Base-by-base conservation (phyloP, 306 rosid genomes). In the Prunus mongolica region DNA sequence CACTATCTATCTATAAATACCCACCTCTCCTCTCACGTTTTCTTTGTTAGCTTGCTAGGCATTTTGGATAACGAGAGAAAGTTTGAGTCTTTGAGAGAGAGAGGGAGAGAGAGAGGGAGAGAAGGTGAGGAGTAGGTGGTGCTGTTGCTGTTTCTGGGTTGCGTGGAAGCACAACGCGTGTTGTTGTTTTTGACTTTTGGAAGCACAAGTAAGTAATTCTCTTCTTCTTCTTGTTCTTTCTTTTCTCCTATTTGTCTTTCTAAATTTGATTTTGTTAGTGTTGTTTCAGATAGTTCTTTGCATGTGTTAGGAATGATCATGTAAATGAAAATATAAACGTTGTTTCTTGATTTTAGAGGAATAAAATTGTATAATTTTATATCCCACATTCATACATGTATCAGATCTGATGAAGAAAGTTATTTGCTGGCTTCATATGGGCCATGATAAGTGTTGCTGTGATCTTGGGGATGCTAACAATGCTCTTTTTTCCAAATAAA, bases 381-480 rank as follows among this genome's bases (percentile, higher is more conserved):
- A 41, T 68, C 41, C 54, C 66, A 67, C 57, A 50, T 73, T 6
- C 69, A 1, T 73, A 12, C 47, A 63, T 80, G 65, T 49, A 25
- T 64, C 85, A 85, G 90, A 88, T 88, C 91, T 88, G 82, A 78
- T 27, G n/a, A 54, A 63, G 79, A 72, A 76, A 45, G 11, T 78
- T 63, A 30, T 54, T 62, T 34, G 45, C 54, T 69, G 69, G 62
- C 67, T 72, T 57, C 54, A 28, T 51, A 69, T 71, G 38, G 47
- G 12, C 20, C 62, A 20, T 56, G 62, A 9, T 73, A 50, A 62
- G 16, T 78, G 22, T 70, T 52, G 45, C 20, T 54, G 65, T 55
- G 24, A 69, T 8, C 38, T 34, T 34, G 41, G 8, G 41, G 41
- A 34, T 34, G 41, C 41, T 34, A 5, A 34, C 41, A 34, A 6